These are phyloP conservation scores for Emericellopsis atlantica DNA, from an alignment of 2,329 filamentous ascomycete species.

Conservation along the genomic window DNA sequence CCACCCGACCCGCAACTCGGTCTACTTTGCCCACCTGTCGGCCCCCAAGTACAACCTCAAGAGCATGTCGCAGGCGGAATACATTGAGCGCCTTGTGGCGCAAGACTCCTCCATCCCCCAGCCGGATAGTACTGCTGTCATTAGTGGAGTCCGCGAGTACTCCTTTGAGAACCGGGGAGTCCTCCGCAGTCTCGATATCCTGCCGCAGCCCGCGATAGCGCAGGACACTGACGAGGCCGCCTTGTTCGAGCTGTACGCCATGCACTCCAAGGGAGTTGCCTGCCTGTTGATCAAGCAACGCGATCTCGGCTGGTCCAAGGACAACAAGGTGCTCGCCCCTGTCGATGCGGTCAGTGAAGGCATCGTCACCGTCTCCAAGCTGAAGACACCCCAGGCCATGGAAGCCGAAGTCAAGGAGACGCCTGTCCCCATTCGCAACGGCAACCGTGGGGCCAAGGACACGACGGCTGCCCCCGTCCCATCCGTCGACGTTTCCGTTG, in stretches of 20 bases:
- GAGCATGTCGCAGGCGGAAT: constrained; percentile 76
- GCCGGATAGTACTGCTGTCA: constrained; percentile 90
- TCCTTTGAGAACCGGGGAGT: constrained; percentile 79
- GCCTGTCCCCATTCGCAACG: constrained; percentile 10
- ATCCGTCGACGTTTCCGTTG: constrained; percentile 11
- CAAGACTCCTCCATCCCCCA: constrained; percentile 64
- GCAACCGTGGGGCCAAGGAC: constrained; percentile 20
- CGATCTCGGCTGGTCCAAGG: constrained; percentile 82
- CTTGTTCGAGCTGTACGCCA: constrained; percentile 89
- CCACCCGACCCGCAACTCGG: constrained; percentile 90
- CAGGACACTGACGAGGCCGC: constrained; percentile 56
- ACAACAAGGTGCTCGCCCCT: constrained; percentile 74
- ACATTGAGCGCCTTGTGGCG: constrained; percentile 64
- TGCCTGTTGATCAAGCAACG: constrained; percentile 75
- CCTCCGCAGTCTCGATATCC: constrained; percentile 80
- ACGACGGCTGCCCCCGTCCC: constrained; percentile 18
- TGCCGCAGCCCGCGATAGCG: constrained; percentile 55
- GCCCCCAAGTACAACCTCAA: constrained; percentile 83
- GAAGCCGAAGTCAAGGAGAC: constrained; percentile 20
- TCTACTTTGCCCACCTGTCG: constrained; percentile 94
- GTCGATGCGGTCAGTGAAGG: constrained; percentile 67
- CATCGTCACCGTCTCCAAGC: constrained; percentile 60
- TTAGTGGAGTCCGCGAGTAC: constrained; percentile 93
- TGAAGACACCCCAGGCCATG: constrained; percentile 40
- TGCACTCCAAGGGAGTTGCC: constrained; percentile 96